phyloP scores from a whole-genome alignment of 108 stramenopile genomes.

The Nitzschia sp. region DNA sequence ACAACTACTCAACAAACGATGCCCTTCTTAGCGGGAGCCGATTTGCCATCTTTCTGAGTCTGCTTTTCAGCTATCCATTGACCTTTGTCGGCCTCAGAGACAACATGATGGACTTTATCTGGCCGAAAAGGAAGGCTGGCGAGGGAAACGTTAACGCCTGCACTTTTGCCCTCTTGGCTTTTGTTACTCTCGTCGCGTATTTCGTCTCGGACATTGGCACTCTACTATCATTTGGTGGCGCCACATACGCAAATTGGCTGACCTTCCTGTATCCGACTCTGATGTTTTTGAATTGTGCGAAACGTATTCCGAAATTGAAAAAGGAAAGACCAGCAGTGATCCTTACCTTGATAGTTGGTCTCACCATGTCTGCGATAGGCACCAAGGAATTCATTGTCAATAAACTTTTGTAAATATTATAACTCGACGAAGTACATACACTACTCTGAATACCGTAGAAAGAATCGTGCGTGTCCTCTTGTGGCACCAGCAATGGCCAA shows the following conservation, averaged over 20 bases:
- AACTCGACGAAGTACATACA: too few relatives aligned
- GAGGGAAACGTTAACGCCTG: constrained; percentile 38
- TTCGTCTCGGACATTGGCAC: constrained; percentile 69
- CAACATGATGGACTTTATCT: constrained; percentile 68
- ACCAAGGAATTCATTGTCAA: constrained; percentile 3
- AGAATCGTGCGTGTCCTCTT: too few relatives aligned
- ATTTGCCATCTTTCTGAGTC: constrained; percentile 76
- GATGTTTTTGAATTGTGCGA: constrained; percentile 58
- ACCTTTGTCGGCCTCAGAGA: constrained; percentile 77
- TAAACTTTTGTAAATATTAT: background rate
- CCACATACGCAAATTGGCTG: constrained; percentile 82
- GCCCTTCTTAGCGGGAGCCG: constrained; percentile 68
- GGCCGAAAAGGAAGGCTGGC: constrained; percentile 5
- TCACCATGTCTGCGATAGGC: background rate
- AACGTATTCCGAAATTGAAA: background rate
- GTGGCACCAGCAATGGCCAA: too few relatives aligned
- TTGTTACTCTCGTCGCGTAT: constrained; percentile 58
- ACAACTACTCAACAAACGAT: constrained; percentile 85
- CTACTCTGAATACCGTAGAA: too few relatives aligned
- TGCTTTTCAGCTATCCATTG: constrained; percentile 92
- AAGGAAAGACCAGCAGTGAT: background rate
- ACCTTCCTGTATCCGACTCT: constrained; percentile 90
- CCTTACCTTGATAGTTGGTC: background rate
- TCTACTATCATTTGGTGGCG: constrained; percentile 84
- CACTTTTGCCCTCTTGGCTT: constrained; percentile 46